Evolutionary conservation across 2,329 filamentous ascomycete genomes (phyloP).

Genomic region (Aureobasidium sp.): DNA sequence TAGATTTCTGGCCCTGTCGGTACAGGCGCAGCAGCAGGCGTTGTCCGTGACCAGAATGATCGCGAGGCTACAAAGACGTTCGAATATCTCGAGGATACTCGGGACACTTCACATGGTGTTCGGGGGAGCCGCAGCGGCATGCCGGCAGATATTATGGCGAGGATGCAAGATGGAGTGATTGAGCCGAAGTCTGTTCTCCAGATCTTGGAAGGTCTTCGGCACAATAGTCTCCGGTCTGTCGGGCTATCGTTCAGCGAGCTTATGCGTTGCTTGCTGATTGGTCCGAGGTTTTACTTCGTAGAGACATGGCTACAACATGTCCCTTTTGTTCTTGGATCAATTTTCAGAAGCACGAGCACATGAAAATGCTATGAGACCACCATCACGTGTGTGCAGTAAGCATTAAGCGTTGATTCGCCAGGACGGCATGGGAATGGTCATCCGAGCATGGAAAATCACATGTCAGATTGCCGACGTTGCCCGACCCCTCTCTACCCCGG

Average conservation of each 20-base stretch:
- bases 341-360: neutral
- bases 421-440: conserved; percentile 3
- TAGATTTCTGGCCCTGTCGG: conserved; percentile 60
- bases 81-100: conserved; percentile 5
- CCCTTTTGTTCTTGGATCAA: neutral
- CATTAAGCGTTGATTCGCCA: neutral
- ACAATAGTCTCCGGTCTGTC: neutral
- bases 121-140: conserved; percentile 15
- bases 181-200: conserved; percentile 15
- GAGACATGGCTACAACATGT: neutral
- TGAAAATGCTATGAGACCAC: conserved; percentile 11
- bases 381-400: conserved; percentile 5
- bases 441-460: conserved; percentile 2
- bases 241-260: conserved; percentile 1
- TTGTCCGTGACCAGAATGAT: conserved; percentile 6
- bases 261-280: neutral
- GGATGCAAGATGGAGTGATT: conserved; percentile 9
- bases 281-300: neutral
- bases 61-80: neutral
- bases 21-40: neutral
- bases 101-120: conserved; percentile 15
- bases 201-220: conserved; percentile 9
- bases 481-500: neutral
- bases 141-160: conserved; percentile 12
- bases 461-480: neutral